phyloP scores from a whole-genome alignment of 805 yeast species.

The Zygoascus ofunaensis region DNA sequence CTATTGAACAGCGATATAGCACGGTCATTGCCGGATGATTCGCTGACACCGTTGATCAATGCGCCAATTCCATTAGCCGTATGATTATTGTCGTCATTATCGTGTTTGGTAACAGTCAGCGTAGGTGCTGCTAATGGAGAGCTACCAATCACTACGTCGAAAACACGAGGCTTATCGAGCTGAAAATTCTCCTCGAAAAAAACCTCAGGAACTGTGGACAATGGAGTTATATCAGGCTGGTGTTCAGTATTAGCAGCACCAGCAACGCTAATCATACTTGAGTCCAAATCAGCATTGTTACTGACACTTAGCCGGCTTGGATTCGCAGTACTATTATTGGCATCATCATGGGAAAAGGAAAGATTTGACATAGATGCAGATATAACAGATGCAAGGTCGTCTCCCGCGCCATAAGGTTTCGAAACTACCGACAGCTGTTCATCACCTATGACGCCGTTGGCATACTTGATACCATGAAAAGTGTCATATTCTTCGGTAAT shows the following conservation, averaged over 20 bases:
- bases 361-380: slow-evolving; percentile 10
- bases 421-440: not conserved
- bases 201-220: slow-evolving; percentile 54
- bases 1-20: slow-evolving; percentile 39
- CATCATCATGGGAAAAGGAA: not conserved
- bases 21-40: slow-evolving; percentile 12
- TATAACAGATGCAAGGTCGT: slow-evolving; percentile 12
- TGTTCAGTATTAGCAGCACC: not conserved
- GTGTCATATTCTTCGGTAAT: slow-evolving; percentile 38
- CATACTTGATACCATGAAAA: slow-evolving; percentile 10
- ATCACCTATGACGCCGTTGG: slow-evolving; percentile 3
- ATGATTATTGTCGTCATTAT: not conserved
- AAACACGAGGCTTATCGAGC: slow-evolving; percentile 80
- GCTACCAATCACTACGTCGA: slow-evolving; percentile 62
- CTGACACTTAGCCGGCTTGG: not conserved
- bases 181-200: slow-evolving; percentile 62
- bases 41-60: slow-evolving; percentile 18
- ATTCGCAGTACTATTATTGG: not conserved
- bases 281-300: not conserved
- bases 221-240: slow-evolving; percentile 16
- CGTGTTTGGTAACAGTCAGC: slow-evolving; percentile 15
- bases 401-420: slow-evolving; percentile 1
- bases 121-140: slow-evolving; percentile 18
- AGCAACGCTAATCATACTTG: not conserved
- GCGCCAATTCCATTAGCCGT: not conserved